Evolutionary conservation across 225 moss, liverwort and hornwort species (phyloP).

Genomic region (Antitrichia curtipendula): DNA sequence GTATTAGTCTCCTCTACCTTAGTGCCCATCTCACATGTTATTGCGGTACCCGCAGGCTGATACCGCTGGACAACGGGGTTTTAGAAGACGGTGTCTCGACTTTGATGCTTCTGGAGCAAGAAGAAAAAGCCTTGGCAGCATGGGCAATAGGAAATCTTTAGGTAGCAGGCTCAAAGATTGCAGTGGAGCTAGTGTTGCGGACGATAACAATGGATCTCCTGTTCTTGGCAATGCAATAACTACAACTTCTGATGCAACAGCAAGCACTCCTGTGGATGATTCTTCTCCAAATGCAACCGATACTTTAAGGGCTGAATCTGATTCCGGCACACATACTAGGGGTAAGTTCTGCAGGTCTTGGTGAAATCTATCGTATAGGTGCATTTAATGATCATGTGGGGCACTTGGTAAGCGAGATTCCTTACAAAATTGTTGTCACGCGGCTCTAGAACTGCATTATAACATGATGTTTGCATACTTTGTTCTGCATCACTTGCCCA

Average conservation of each 20-base stretch:
- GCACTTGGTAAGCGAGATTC: not conserved
- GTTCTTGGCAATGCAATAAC: constrained; percentile 26
- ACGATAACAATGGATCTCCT: constrained; percentile 14
- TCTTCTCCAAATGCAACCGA: not conserved
- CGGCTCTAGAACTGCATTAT: not conserved
- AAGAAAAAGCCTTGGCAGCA: constrained; percentile 64
- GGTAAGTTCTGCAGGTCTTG: not conserved
- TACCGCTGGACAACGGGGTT: constrained; percentile 52
- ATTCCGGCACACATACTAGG: not conserved
- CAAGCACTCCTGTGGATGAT: constrained; percentile 2
- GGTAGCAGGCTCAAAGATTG: constrained; percentile 44
- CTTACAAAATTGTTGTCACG: not conserved
- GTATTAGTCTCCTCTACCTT: not conserved
- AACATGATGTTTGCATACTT: no score
- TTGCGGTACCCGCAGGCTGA: constrained; percentile 16
- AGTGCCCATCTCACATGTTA: not conserved
- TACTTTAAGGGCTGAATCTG: not conserved
- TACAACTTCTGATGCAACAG: constrained; percentile 45
- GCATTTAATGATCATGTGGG: not conserved
- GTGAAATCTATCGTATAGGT: not conserved
- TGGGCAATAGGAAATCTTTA: constrained; percentile 36
- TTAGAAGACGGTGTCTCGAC: constrained; percentile 78
- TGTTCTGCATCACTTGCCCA: not conserved
- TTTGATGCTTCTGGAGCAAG: constrained; percentile 77
- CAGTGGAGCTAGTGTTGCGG: constrained; percentile 13